Percentiles rank a stretch among this genome's conserved stretches.
Conservation (phyloP, 2,329 filamentous ascomycete genomes). For the Grosmannia penicillata region DNA sequence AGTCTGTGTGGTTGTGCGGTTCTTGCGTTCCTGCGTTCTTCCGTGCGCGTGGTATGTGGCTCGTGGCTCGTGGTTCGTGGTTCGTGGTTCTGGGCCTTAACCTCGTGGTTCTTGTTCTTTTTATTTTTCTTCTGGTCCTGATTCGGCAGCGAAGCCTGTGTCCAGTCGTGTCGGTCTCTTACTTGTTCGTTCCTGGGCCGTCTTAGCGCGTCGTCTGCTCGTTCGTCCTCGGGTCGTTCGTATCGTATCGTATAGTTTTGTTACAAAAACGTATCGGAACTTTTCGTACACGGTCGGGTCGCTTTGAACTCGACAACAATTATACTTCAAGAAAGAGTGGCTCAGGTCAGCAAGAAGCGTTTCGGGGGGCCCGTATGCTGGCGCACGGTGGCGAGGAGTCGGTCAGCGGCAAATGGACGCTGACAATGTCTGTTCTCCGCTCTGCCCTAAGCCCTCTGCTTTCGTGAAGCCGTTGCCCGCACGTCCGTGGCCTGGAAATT, state of each 20-base stretch:
- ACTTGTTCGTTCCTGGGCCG: not conserved
- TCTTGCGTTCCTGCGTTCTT: too few relatives aligned
- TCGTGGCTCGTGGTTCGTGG: not conserved
- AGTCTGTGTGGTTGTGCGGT: too few relatives aligned
- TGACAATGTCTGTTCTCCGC: too few relatives aligned
- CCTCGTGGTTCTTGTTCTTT: not conserved
- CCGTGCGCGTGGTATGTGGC: not conserved
- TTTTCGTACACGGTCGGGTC: slow-evolving; percentile 10
- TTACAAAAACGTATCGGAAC: slow-evolving; percentile 11
- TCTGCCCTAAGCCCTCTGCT: too few relatives aligned
- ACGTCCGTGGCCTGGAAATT: too few relatives aligned
- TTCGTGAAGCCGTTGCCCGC: too few relatives aligned
- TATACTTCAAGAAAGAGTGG: slow-evolving; percentile 1
- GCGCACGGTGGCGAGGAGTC: too few relatives aligned
- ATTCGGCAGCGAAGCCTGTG: not conserved
- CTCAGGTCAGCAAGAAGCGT: not conserved
- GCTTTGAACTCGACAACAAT: slow-evolving; percentile 4
- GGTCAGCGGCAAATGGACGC: too few relatives aligned
- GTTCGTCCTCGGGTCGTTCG: slow-evolving; percentile 1
- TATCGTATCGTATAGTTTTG: slow-evolving; percentile 10
- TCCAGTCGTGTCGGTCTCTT: not conserved
- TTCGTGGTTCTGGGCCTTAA: not conserved
- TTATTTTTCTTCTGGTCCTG: not conserved
- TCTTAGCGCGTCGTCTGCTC: slow-evolving; percentile 1
- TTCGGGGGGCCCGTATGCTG: too few relatives aligned